phyloP scores from a whole-genome alignment of 352 stramenopile species.

The Phytophthora ohioensis region DNA sequence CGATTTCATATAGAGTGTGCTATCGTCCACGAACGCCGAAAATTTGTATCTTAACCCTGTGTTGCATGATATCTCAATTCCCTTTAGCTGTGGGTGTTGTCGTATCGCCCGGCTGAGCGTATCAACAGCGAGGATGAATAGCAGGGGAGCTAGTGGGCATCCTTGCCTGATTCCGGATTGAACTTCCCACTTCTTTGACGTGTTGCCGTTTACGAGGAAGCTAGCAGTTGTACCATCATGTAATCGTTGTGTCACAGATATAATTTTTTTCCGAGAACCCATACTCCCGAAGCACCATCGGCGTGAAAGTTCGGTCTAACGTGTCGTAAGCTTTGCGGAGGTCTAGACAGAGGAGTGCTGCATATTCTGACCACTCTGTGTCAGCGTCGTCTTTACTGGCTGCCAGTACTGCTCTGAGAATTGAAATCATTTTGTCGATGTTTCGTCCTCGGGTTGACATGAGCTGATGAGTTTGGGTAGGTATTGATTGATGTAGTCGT shows the following conservation, averaged over 20 bases:
- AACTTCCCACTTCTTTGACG: neutral
- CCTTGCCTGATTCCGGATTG: neutral
- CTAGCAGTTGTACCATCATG: no score
- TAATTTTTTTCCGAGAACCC: no score
- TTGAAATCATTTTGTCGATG: slow-evolving; percentile 1
- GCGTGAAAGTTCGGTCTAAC: no score
- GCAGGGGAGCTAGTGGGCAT: neutral
- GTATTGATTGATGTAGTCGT: neutral
- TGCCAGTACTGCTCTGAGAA: neutral
- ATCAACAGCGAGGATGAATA: slow-evolving; percentile 12
- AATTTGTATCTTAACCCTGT: neutral
- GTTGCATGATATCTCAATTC: neutral
- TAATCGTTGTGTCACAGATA: no score
- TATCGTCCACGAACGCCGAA: slow-evolving; percentile 13
- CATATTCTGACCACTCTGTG: no score
- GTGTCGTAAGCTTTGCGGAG: no score
- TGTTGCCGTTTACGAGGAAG: neutral
- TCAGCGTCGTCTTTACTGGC: neutral
- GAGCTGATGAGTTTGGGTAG: slow-evolving; percentile 5
- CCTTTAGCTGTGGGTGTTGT: neutral
- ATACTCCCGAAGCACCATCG: no score
- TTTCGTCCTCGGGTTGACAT: neutral
- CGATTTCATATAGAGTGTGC: neutral
- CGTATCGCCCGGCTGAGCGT: neutral
- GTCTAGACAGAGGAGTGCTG: no score